Conservation (phyloP, 768 basidiomycete species). For the Panaeolus cyanescens region DNA sequence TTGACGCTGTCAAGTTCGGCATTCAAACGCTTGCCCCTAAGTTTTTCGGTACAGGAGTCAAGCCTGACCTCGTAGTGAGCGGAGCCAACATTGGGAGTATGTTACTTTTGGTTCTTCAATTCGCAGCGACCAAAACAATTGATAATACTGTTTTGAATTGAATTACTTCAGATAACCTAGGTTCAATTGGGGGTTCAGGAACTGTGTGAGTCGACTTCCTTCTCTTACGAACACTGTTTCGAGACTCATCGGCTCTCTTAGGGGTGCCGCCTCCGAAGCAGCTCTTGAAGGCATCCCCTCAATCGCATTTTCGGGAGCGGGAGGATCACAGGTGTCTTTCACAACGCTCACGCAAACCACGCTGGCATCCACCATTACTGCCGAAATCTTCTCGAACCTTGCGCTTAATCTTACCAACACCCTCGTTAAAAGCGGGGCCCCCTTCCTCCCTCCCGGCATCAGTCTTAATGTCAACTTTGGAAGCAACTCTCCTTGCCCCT, state of each 20-base stretch:
- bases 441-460: slow-evolving; percentile 41
- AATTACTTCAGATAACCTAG: slow-evolving; percentile 30
- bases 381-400: slow-evolving; percentile 43
- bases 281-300: slow-evolving; percentile 50
- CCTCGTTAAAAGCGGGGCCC: slow-evolving; percentile 27
- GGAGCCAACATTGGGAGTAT: slow-evolving; percentile 49
- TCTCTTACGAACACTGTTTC: not conserved
- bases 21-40: slow-evolving; percentile 46
- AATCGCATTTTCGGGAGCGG: slow-evolving; percentile 44
- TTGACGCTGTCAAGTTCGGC: slow-evolving; percentile 37
- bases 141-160: not conserved
- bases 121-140: not conserved
- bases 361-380: slow-evolving; percentile 34
- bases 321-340: slow-evolving; percentile 46
- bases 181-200: slow-evolving; percentile 36
- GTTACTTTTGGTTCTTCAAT: slow-evolving; percentile 14
- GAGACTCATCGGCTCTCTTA: slow-evolving; percentile 15
- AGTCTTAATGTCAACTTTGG: slow-evolving; percentile 56
- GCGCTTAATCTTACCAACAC: slow-evolving; percentile 38
- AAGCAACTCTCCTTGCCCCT: slow-evolving; percentile 35
- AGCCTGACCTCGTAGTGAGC: slow-evolving; percentile 46
- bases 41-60: slow-evolving; percentile 31
- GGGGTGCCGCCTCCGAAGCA: slow-evolving; percentile 51
- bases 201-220: slow-evolving; percentile 35
- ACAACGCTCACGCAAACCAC: slow-evolving; percentile 45